Conservation (phyloP, 441 rosid genomes). For the Populus trichocarpa region DNA sequence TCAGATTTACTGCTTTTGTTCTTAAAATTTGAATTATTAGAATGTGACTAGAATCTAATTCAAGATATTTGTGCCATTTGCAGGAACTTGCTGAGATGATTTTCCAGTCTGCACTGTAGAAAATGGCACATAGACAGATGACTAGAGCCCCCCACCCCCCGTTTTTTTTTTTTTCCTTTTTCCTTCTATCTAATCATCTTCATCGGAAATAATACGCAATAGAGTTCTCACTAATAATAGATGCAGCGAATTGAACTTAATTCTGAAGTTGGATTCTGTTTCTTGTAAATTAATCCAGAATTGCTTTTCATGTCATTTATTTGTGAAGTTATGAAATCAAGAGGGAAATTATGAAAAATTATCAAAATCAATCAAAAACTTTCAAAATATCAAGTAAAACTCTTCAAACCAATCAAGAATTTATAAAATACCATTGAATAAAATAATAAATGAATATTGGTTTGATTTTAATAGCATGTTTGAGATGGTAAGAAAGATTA, state of each 20-base stretch:
- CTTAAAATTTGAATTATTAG: neutral
- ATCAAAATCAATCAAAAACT: no score
- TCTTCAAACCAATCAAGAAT: neutral
- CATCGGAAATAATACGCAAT: neutral
- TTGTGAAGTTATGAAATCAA: no score
- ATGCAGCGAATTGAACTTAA: neutral
- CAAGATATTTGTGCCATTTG: slow-evolving; percentile 16
- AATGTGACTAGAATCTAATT: slow-evolving; percentile 8
- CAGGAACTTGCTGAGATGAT: slow-evolving; percentile 96
- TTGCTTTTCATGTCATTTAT: no score
- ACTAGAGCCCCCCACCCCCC: neutral
- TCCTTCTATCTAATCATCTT: neutral
- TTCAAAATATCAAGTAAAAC: no score
- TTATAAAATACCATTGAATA: no score
- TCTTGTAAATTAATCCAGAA: neutral
- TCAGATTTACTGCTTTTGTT: neutral
- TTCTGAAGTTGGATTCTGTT: neutral
- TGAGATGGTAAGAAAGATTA: no score
- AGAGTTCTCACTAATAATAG: neutral
- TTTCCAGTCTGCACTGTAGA: slow-evolving; percentile 69
- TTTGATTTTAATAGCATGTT: no score
- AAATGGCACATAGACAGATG: neutral
- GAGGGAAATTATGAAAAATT: no score
- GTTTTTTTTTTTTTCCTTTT: neutral
- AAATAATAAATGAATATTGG: neutral